Percentiles rank a stretch among this genome's conserved stretches.
Conservation (phyloP, 1,284 basidiomycete species). For the Xerocomus amazonicus region DNA sequence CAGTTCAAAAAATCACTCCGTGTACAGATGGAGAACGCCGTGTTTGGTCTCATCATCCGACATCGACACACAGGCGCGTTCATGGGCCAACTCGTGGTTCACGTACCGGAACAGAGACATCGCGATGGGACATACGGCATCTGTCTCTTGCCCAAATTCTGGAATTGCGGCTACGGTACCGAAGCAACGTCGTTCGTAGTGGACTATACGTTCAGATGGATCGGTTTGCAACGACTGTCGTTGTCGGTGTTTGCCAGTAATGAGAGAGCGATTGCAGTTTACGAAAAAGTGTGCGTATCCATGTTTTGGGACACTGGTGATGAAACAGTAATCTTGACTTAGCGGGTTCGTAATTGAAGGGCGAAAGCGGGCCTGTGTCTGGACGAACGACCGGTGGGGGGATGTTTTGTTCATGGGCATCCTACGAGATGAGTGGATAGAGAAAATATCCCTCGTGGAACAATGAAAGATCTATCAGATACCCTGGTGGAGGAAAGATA, state of each 20-base stretch:
- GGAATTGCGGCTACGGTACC: slow-evolving; percentile 35
- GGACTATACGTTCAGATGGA: slow-evolving; percentile 33
- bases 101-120: slow-evolving; percentile 25
- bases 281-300: slow-evolving; percentile 33
- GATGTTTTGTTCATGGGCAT: slow-evolving; percentile 32
- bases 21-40: slow-evolving; percentile 28
- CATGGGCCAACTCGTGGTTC: slow-evolving; percentile 36
- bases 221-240: slow-evolving; percentile 35
- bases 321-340: background rate
- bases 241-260: slow-evolving; percentile 33
- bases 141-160: slow-evolving; percentile 29
- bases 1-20: slow-evolving; percentile 28
- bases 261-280: slow-evolving; percentile 30
- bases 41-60: slow-evolving; percentile 35
- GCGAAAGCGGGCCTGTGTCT: slow-evolving; percentile 29
- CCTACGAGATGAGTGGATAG: slow-evolving; percentile 32
- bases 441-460: slow-evolving; percentile 20
- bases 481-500: no score
- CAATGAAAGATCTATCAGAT: slow-evolving; percentile 12
- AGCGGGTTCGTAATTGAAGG: slow-evolving; percentile 33
- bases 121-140: slow-evolving; percentile 34
- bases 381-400: slow-evolving; percentile 29
- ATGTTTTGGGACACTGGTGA: background rate
- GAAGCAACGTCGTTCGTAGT: slow-evolving; percentile 33
- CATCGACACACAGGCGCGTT: slow-evolving; percentile 32